Evolutionary conservation across 225 moss, liverwort and hornwort genomes (phyloP).

Genomic region (Antitrichia curtipendula): DNA sequence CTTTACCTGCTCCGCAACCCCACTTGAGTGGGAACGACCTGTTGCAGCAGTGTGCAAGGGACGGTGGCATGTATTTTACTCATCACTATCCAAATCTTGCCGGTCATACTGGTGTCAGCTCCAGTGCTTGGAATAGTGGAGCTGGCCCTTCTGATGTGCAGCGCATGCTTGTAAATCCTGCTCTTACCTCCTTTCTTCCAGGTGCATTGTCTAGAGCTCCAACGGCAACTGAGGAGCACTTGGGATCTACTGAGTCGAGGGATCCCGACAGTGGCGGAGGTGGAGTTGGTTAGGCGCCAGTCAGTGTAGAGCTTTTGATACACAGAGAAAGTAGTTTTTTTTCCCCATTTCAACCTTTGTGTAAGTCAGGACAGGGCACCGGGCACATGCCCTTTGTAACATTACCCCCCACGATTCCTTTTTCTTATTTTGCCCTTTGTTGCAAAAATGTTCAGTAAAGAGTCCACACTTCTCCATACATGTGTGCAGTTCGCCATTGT

Average conservation of each 20-base stretch:
- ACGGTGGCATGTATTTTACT: constrained; percentile 54
- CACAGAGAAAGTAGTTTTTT: constrained; percentile 29
- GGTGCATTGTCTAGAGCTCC: constrained; percentile 42
- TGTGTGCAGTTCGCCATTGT: not conserved
- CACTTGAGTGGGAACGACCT: constrained; percentile 38
- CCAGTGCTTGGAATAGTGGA: constrained; percentile 52
- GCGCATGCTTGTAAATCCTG: constrained; percentile 51
- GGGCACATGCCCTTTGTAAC: constrained; percentile 80
- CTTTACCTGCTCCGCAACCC: constrained; percentile 28
- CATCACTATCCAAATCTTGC: constrained; percentile 36
- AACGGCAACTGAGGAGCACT: constrained; percentile 51
- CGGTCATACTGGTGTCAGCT: constrained; percentile 29
- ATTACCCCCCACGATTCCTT: constrained; percentile 36
- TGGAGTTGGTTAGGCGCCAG: constrained; percentile 31
- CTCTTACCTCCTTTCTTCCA: constrained; percentile 41
- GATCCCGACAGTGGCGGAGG: constrained; percentile 34
- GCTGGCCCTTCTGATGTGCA: constrained; percentile 39
- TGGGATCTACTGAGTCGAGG: constrained; percentile 35
- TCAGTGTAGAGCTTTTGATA: constrained; percentile 36
- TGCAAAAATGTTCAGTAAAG: constrained; percentile 56
- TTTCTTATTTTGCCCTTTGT: constrained; percentile 53
- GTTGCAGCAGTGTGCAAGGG: constrained; percentile 47
- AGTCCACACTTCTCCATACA: constrained; percentile 21
- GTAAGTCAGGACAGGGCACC: constrained; percentile 40
- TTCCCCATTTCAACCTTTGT: constrained; percentile 25